Base-by-base conservation (phyloP, 257 asterid genomes). In the Gentiana macrophylla region DNA sequence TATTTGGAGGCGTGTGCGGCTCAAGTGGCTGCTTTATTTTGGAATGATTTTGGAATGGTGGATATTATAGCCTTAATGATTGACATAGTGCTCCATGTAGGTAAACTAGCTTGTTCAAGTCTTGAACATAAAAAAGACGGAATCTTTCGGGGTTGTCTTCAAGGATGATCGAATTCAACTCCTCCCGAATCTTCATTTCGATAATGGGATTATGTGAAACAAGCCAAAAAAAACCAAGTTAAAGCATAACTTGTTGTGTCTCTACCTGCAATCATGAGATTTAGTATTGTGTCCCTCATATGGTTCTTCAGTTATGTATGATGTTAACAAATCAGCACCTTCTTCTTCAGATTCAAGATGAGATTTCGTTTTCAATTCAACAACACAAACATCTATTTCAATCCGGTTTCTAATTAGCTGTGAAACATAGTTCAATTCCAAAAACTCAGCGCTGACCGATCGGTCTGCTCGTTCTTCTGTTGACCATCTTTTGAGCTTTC, bases 161-260 rank as follows among this genome's bases (percentile, higher is more conserved):
- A 6, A 72, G 70, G 11, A 50, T 49, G 3, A 62, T 8, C 12
- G 68, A 62, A 9, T 35, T 60, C 1, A 83, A 38, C 32, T 83
- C 94, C 3, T 78, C 84, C 52, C 71, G 53, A 32, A 83, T 70
- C 61, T 70, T 80, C 51, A 37, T 43, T 65, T 78, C 82, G 10
- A 74, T 79, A 9, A 33, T 24, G 6, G 86, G 84, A 65, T 78
- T 74, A 4, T 71, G 56, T 0, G 80, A 72, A 8, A 80, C 80
- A 3, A 13, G 80, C 79, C 84, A 80, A 84, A 8, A 65, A 44
- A 37, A 84, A 80, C 94, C 94, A 84, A 5, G 94, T 80, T 1
- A 84, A 72, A 45, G 86, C 84, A 0, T 88, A 80, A 47, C 94
- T 84, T 0, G 80, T 80, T 0, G 94, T 80, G 77, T 84, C 86